Conservation (phyloP, 73 alveolate genomes). For the Paramecium sexaurelia region DNA sequence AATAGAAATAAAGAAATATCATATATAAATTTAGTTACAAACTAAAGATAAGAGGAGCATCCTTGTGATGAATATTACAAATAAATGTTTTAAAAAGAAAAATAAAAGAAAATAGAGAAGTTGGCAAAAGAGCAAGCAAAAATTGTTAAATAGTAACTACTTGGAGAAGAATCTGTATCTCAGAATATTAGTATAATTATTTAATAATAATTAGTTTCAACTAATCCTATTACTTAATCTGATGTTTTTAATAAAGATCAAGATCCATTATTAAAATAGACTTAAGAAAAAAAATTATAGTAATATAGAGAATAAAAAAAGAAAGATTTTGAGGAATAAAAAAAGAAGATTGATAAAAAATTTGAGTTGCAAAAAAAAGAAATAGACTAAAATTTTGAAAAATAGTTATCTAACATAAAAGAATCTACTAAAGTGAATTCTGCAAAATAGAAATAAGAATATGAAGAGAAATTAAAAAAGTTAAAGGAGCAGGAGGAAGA, state of each 20-base stretch:
- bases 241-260: constrained; percentile 59
- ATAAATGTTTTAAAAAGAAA: constrained; percentile 71
- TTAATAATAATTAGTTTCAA: background rate
- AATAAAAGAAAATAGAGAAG: constrained; percentile 64
- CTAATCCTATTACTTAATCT: constrained; percentile 14
- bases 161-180: constrained; percentile 64
- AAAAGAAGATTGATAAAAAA: constrained; percentile 53
- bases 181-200: background rate
- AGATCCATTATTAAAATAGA: constrained; percentile 53
- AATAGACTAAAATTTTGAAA: constrained; percentile 1
- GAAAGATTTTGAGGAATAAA: constrained; percentile 57
- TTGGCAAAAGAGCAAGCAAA: constrained; percentile 46
- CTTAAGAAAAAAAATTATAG: constrained; percentile 10
- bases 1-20: constrained; percentile 78
- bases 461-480: constrained; percentile 30
- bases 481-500: constrained; percentile 42
- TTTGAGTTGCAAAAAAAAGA: constrained; percentile 41
- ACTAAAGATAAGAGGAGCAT: constrained; percentile 80
- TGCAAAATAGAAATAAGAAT: constrained; percentile 1
- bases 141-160: constrained; percentile 65
- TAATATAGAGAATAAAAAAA: constrained; percentile 53
- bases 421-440: background rate
- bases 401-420: background rate
- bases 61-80: constrained; percentile 91
- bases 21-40: constrained; percentile 82